Conservation (phyloP, 2,329 filamentous ascomycete genomes). For the Keithomyces neogunnii region DNA sequence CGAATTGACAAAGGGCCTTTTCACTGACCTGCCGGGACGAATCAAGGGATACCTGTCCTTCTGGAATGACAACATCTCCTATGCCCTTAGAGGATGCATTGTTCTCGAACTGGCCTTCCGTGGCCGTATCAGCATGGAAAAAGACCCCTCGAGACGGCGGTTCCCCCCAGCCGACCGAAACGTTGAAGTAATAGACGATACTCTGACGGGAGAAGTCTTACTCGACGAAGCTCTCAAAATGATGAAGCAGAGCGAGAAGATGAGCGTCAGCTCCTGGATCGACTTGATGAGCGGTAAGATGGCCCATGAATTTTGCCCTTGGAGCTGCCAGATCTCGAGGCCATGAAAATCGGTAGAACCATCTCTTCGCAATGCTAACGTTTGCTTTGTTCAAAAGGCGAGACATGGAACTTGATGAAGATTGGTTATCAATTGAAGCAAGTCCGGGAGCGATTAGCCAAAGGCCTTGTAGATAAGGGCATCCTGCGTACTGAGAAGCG, state of each 20-base stretch:
- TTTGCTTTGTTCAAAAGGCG: constrained; percentile 48
- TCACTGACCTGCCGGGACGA: neutral
- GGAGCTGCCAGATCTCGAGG: neutral
- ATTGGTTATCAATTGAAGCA: constrained; percentile 99
- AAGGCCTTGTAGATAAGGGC: constrained; percentile 96
- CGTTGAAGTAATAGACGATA: constrained; percentile 96
- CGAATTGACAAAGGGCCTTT: too few relatives aligned
- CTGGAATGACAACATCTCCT: constrained; percentile 99
- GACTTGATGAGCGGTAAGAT: constrained; percentile 90
- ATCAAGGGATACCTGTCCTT: constrained; percentile 90
- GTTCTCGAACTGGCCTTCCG: constrained; percentile 95
- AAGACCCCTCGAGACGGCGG: constrained; percentile 82
- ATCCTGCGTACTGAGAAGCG: constrained; percentile 97
- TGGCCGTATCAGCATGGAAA: constrained; percentile 96
- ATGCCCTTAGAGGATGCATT: constrained; percentile 94
- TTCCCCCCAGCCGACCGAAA: constrained; percentile 88
- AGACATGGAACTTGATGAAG: constrained; percentile 99
- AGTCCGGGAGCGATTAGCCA: constrained; percentile 92
- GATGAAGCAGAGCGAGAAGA: constrained; percentile 99
- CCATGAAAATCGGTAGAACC: neutral
- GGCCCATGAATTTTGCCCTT: neutral
- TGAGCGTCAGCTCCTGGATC: constrained; percentile 99
- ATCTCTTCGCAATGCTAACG: neutral
- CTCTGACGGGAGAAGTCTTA: constrained; percentile 90
- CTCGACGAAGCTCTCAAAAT: constrained; percentile 98